Conservation (phyloP, 192 early-diverging fungal species). For the Entomortierella beljakovae region DNA sequence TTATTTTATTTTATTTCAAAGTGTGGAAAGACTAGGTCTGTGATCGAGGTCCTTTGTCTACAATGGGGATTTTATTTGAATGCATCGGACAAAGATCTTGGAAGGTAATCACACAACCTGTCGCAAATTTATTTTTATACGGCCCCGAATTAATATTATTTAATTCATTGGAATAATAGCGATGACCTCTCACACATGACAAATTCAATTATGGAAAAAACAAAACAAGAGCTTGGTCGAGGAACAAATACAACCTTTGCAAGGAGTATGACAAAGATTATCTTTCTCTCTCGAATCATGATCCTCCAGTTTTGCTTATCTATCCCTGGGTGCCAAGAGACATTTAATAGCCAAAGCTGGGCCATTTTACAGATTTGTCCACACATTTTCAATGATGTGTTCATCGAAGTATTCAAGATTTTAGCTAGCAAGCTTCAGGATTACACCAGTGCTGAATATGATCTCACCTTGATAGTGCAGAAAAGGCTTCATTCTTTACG, state of each 20-base stretch:
- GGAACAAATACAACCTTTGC: constrained; percentile 9
- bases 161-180: constrained; percentile 14
- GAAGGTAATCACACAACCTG: constrained; percentile 17
- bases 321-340: constrained; percentile 9
- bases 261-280: constrained; percentile 24
- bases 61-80: constrained; percentile 41
- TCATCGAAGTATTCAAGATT: constrained; percentile 2
- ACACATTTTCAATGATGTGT: constrained; percentile 21
- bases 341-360: constrained; percentile 22
- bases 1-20: not conserved
- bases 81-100: constrained; percentile 24
- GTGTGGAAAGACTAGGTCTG: constrained; percentile 28
- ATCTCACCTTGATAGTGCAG: not conserved
- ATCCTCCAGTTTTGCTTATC: constrained; percentile 24
- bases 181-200: no score
- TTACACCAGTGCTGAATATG: not conserved
- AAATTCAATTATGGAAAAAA: no score
- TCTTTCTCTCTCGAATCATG: constrained; percentile 26
- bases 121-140: no score
- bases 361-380: constrained; percentile 25
- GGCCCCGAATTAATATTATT: no score
- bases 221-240: constrained; percentile 6
- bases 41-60: constrained; percentile 29
- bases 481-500: constrained; percentile 1
- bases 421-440: constrained; percentile 13